Base-by-base conservation (phyloP, 202 grass and related monocot species). In the Cymbopogon flexuosus region DNA sequence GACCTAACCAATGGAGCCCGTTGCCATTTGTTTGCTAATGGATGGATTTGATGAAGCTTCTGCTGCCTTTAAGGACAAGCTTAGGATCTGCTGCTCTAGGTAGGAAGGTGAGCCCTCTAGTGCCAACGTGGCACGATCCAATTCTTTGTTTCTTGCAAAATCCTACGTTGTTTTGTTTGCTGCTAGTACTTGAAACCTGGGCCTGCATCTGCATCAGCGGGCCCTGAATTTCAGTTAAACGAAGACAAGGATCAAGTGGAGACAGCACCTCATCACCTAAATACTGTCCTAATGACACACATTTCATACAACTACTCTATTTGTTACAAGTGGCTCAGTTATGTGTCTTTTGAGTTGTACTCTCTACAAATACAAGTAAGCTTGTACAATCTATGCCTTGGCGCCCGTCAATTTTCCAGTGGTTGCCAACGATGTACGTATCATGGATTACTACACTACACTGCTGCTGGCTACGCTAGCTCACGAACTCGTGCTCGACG, bases 401-500 rank as follows among this genome's bases (percentile, higher is more conserved):
- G 2, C 27, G 27, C 27, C 1, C 2, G 68, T 9, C 3, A 45
- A 23, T 15, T 41, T 42, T 69, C 21, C 18, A 43, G 24, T 22
- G 37, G 19, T 42, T 14, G 19, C 65, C 2, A 6, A 68, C 10
- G 10, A 23, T 45, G 66, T 14, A 14, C 21, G 45, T 49, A n/a
- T 51, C 19, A 11, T 70, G 21, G 8, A 70, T 69, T 7, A 62
- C 49, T 12, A 10, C 58, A 30, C 23, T 40, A 36, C 6, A 18
- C 22, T 30, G 27, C 5, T 61, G 15, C 19, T 10, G 54, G 19
- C 19, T 23, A 58, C 19, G 7, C 43, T 78, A 86, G 84, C 84
- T 84, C 11, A 93, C 65, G 61, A 97, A 97, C 79, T 97, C 93
- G 43, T 97, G 86, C 18, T 83, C 86, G 22, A 84, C 69, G 23